Evolutionary conservation across 345 rosid genomes (phyloP).

Genomic region (Arabis alpina): DNA sequence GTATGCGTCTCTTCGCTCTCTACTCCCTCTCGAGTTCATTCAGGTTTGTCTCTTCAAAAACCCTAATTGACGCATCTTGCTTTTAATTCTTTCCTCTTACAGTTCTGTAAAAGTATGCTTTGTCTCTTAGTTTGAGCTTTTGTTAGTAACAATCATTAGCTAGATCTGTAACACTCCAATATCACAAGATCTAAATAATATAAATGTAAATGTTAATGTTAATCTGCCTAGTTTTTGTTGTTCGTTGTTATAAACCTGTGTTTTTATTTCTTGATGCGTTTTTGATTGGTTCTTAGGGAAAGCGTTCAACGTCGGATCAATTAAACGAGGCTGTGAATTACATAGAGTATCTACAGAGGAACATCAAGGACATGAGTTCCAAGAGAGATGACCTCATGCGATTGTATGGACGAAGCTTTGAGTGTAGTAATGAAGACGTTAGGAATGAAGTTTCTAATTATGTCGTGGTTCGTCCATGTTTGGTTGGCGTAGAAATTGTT

Average conservation of each 20-base stretch:
- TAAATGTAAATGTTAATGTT: no score
- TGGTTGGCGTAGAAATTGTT: conserved; percentile 59
- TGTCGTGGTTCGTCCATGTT: conserved; percentile 45
- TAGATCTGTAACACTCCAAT: conserved; percentile 9
- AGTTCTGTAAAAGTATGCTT: conserved; percentile 3
- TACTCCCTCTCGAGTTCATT: conserved; percentile 72
- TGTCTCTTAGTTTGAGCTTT: conserved; percentile 3
- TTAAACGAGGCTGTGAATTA: conserved; percentile 68
- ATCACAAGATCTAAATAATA: conserved; percentile 11
- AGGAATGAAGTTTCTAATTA: conserved; percentile 18
- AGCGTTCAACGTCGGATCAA: conserved; percentile 77
- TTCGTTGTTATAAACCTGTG: neutral
- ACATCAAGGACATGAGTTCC: conserved; percentile 48
- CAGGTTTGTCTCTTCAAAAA: conserved; percentile 49
- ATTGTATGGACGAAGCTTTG: conserved; percentile 29
- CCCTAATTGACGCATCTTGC: neutral
- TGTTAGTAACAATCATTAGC: neutral
- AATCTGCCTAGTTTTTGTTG: no score
- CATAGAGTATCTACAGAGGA: conserved; percentile 51
- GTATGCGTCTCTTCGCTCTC: conserved; percentile 57
- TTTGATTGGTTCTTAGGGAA: conserved; percentile 57
- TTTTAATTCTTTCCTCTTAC: conserved; percentile 13
- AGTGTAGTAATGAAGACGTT: conserved; percentile 13
- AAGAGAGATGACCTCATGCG: conserved; percentile 53
- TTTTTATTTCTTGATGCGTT: conserved; percentile 24